Percentiles rank a stretch among this genome's conserved stretches.
Evolutionary conservation across 805 yeast genomes (phyloP).

Genomic region (Candida arabinofermentans): DNA sequence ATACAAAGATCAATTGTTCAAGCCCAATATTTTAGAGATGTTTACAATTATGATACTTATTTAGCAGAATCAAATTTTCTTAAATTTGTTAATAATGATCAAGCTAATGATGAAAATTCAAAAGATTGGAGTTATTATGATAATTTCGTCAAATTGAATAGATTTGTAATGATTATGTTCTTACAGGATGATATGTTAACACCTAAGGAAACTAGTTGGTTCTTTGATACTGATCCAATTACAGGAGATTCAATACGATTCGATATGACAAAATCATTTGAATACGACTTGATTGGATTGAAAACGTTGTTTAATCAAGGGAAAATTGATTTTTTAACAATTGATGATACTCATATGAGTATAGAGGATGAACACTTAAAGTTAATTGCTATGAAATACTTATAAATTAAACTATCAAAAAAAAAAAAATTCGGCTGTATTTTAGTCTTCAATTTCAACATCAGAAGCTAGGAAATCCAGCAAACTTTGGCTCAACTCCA

Average conservation of each 20-base stretch:
- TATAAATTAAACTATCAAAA: constrained; percentile 27
- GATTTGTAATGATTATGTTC: constrained; percentile 58
- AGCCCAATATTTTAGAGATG: constrained; percentile 74
- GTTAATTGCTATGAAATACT: constrained; percentile 39
- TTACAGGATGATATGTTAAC: constrained; percentile 61
- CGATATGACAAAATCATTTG: constrained; percentile 45
- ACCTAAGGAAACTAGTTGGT: constrained; percentile 71
- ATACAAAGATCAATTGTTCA: constrained; percentile 59
- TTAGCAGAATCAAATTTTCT: constrained; percentile 53
- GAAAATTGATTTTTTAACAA: constrained; percentile 43
- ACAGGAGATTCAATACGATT: constrained; percentile 43
- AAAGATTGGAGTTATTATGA: constrained; percentile 33
- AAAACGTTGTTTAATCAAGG: constrained; percentile 38
- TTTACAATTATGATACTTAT: constrained; percentile 46
- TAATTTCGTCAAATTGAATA: constrained; percentile 42
- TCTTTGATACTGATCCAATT: constrained; percentile 46
- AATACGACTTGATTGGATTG: constrained; percentile 59
- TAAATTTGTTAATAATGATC: constrained; percentile 67
- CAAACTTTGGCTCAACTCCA: constrained; percentile 1
- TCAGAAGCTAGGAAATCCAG: constrained; percentile 26
- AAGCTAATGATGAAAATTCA: constrained; percentile 9
- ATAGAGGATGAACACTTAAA: constrained; percentile 50
- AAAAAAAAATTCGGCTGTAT: neutral
- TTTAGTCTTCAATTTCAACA: constrained; percentile 20
- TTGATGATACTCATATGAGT: constrained; percentile 64